Evolutionary conservation across 805 yeast genomes (phyloP).

Genomic region (Yarrowia alimentaria): DNA sequence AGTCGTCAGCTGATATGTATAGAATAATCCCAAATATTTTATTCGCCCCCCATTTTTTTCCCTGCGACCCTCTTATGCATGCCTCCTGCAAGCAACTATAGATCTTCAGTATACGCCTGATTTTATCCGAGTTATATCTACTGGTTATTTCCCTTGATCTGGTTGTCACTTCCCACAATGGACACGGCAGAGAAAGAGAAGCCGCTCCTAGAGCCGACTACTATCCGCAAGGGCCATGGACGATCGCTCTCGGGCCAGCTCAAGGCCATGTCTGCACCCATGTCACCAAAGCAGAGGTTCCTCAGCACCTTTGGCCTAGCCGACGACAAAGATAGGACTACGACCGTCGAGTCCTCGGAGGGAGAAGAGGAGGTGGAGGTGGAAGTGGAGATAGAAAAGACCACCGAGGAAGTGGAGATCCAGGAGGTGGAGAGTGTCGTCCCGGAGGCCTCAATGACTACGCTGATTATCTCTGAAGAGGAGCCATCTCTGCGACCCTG

Average conservation of each 20-base stretch:
- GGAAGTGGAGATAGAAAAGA: not conserved
- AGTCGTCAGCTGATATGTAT: too few species aligned
- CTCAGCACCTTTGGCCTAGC: conserved; percentile 9
- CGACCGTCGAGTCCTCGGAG: too few species aligned
- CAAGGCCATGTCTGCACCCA: conserved; percentile 11
- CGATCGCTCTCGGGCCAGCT: not conserved
- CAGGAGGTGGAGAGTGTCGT: too few species aligned
- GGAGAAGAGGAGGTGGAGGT: not conserved
- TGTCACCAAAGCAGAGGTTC: conserved; percentile 15
- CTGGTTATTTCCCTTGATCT: too few species aligned
- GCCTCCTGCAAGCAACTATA: conserved; percentile 17
- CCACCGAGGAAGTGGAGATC: not conserved
- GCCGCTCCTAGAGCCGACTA: conserved; percentile 3
- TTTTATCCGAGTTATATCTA: too few species aligned
- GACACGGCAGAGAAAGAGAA: not conserved
- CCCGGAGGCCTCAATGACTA: not conserved
- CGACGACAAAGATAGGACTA: too few species aligned
- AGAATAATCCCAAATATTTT: too few species aligned
- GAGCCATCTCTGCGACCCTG: conserved; percentile 27
- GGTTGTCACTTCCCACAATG: too few species aligned
- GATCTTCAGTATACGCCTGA: too few species aligned
- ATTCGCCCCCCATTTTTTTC: not conserved
- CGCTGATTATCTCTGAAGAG: conserved; percentile 4
- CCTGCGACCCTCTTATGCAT: conserved; percentile 4
- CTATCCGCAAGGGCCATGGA: conserved; percentile 2